Percentiles rank a stretch among this genome's conserved stretches.
Conservation (phyloP, 1,139 yeast genomes). For the Geotrichum citri-aurantii region DNA sequence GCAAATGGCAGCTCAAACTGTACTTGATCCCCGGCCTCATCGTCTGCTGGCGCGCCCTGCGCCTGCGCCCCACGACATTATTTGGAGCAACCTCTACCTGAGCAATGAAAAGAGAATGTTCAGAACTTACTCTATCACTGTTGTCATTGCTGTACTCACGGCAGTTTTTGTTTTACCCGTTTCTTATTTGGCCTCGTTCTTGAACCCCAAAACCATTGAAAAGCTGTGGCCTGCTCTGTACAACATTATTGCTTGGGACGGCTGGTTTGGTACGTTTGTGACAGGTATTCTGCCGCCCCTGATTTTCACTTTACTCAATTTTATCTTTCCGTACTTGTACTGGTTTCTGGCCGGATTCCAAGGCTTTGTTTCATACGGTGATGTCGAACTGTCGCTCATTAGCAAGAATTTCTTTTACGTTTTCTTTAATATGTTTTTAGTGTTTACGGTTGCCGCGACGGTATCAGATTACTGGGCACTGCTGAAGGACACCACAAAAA, state of each 20-base stretch:
- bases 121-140: conserved; percentile 57
- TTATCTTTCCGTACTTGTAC: conserved; percentile 68
- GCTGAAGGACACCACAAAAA: conserved; percentile 68
- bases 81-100: conserved; percentile 70
- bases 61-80: conserved; percentile 82
- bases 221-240: conserved; percentile 73
- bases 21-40: conserved; percentile 70
- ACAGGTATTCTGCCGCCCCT: conserved; percentile 77
- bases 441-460: conserved; percentile 77
- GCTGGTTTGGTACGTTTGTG: conserved; percentile 56
- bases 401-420: conserved; percentile 79
- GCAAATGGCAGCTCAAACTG: conserved; percentile 86
- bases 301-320: conserved; percentile 67
- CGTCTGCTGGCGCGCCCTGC: conserved; percentile 70
- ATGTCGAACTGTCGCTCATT: conserved; percentile 70
- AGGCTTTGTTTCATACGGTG: conserved; percentile 75
- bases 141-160: conserved; percentile 57
- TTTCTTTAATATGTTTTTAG: conserved; percentile 76
- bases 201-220: conserved; percentile 61
- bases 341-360: conserved; percentile 63
- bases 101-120: conserved; percentile 52
- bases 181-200: conserved; percentile 62
- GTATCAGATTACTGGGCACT: conserved; percentile 59
- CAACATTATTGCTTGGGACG: conserved; percentile 50
- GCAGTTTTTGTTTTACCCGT: conserved; percentile 70